phyloP scores from a whole-genome alignment of 257 asterid genomes.

The Jacaranda mimosifolia region DNA sequence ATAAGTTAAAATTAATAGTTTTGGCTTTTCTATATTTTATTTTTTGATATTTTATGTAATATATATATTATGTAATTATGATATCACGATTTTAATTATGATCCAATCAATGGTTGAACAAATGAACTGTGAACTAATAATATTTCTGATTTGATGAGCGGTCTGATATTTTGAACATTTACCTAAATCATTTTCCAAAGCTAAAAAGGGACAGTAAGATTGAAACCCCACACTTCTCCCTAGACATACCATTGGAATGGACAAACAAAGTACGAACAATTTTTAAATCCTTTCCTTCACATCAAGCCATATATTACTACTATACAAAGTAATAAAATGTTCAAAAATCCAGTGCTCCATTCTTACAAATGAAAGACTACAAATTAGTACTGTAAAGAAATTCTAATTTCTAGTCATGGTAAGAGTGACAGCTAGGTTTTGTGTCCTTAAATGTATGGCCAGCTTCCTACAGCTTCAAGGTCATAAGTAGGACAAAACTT shows the following conservation, averaged over 20 bases:
- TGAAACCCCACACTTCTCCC: background rate
- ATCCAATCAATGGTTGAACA: background rate
- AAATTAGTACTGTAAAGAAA: slow-evolving; percentile 28
- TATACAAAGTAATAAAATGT: background rate
- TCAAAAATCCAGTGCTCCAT: slow-evolving; percentile 21
- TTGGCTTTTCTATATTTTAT: too few species aligned
- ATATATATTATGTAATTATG: too few species aligned
- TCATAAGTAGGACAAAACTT: slow-evolving; percentile 41
- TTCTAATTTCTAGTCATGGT: slow-evolving; percentile 33
- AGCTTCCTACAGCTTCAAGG: slow-evolving; percentile 35
- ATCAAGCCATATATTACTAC: background rate
- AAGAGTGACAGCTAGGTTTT: slow-evolving; percentile 54
- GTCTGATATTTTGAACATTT: too few species aligned
- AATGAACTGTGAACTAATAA: too few species aligned
- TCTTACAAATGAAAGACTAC: slow-evolving; percentile 53
- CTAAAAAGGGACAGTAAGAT: background rate
- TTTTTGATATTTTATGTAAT: too few species aligned
- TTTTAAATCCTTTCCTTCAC: slow-evolving; percentile 25
- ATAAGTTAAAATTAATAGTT: too few species aligned
- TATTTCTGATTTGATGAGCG: too few species aligned
- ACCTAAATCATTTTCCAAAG: too few species aligned
- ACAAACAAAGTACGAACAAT: slow-evolving; percentile 26
- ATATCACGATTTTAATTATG: too few species aligned
- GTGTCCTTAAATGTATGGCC: slow-evolving; percentile 50
- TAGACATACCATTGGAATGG: background rate